Conservation (phyloP, 352 stramenopile genomes). For the Phytopythium boreale region DNA sequence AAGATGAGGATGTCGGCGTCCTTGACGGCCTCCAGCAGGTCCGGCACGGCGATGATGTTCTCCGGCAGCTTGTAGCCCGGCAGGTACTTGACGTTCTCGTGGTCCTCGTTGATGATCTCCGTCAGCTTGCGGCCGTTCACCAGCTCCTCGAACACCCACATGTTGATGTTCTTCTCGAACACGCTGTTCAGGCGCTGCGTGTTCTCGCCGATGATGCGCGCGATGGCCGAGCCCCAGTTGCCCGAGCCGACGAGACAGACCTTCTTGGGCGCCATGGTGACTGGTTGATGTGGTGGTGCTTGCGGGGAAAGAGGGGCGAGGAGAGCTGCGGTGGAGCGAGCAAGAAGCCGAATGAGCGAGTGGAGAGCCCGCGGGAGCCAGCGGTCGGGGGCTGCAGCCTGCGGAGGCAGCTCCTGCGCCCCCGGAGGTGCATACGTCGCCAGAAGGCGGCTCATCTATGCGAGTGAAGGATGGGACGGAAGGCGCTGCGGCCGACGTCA, state of each 20-base stretch:
- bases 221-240: constrained; percentile 84
- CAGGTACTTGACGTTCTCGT: constrained; percentile 97
- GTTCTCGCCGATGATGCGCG: constrained; percentile 82
- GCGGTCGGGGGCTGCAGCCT: not conserved
- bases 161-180: constrained; percentile 92
- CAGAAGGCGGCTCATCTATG: not conserved
- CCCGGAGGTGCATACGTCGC: not conserved
- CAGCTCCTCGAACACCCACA: constrained; percentile 97
- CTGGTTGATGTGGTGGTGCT: not conserved
- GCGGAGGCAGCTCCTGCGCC: not conserved
- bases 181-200: constrained; percentile 41
- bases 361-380: not conserved
- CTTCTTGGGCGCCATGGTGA: constrained; percentile 45
- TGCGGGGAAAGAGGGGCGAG: not conserved
- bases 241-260: constrained; percentile 77
- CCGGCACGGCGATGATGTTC: constrained; percentile 92
- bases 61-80: constrained; percentile 88
- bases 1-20: constrained; percentile 95
- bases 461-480: not conserved
- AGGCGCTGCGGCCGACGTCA: not conserved
- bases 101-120: constrained; percentile 94
- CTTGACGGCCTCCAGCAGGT: constrained; percentile 88
- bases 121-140: constrained; percentile 89
- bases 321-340: constrained; percentile 8
- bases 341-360: constrained; percentile 14